These are phyloP conservation scores for Colletotrichum sojae DNA, from an alignment of 2,329 filamentous ascomycete species.

Conservation along the genomic window DNA sequence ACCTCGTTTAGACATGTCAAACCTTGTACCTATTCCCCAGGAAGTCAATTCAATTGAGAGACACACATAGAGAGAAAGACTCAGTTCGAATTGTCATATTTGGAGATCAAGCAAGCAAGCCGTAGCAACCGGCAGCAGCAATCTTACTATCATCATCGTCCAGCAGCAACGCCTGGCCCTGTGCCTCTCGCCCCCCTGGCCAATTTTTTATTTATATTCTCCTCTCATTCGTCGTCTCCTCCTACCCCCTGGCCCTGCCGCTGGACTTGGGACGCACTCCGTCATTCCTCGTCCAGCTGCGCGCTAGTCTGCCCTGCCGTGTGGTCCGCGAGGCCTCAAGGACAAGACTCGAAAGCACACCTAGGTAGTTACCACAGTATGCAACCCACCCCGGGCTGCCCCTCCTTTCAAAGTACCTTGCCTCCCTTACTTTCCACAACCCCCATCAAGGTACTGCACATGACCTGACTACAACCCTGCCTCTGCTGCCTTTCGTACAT, in stretches of 20 bases:
- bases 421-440: constrained; percentile 24
- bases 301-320: constrained; percentile 40
- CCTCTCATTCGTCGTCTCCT: background rate
- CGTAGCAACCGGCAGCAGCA: background rate
- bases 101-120: background rate
- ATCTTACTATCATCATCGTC: too few relatives aligned
- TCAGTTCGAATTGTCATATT: constrained; percentile 11
- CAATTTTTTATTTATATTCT: background rate
- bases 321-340: constrained; percentile 38
- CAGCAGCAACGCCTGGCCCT: background rate
- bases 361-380: background rate
- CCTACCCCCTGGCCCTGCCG: constrained; percentile 5
- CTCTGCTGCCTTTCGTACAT: background rate
- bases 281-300: constrained; percentile 40
- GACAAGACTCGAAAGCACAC: constrained; percentile 8
- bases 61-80: background rate
- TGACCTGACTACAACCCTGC: constrained; percentile 9
- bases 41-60: constrained; percentile 9
- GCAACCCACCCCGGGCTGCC: constrained; percentile 32
- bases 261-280: constrained; percentile 39
- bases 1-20: background rate
- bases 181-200: background rate
- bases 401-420: constrained; percentile 38
- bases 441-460: background rate
- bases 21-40: background rate